A percentile compares a stretch with the other conserved stretches of the same genome.
These are phyloP conservation scores for Yamadazyma phyllophila DNA, from an alignment of 805 yeast species.

Conservation along the genomic window DNA sequence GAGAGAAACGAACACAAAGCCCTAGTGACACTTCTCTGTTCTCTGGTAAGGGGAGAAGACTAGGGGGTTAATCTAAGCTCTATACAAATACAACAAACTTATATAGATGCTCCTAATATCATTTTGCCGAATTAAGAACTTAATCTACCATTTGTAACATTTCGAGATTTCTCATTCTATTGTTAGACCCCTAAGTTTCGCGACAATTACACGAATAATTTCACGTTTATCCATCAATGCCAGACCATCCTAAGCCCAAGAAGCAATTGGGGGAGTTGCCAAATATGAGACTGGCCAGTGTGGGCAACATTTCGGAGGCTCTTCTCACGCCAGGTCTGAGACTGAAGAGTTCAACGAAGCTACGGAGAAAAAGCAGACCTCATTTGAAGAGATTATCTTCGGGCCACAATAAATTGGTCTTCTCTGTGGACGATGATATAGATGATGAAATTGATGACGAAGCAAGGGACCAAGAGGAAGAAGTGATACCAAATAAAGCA, in stretches of 20 bases:
- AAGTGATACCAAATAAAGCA: constrained; percentile 1
- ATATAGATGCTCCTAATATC: not conserved
- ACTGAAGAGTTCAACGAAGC: constrained; percentile 14
- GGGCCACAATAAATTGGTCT: constrained; percentile 39
- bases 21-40: no score
- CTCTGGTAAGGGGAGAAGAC: constrained; percentile 34
- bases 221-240: constrained; percentile 3
- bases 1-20: not conserved
- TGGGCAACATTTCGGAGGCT: constrained; percentile 1
- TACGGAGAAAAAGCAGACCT: constrained; percentile 26
- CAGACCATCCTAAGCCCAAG: constrained; percentile 5
- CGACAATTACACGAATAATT: not conserved
- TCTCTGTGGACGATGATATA: constrained; percentile 81
- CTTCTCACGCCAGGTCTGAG: constrained; percentile 16
- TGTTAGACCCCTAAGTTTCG: not conserved
- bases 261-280: constrained; percentile 4
- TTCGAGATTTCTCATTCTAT: not conserved
- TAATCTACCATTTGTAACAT: not conserved
- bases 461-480: constrained; percentile 50
- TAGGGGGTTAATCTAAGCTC: constrained; percentile 23
- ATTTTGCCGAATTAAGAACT: not conserved
- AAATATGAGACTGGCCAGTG: not conserved
- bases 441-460: constrained; percentile 57
- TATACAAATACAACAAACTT: not conserved
- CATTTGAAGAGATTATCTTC: constrained; percentile 26